Percentiles rank a stretch among this genome's conserved stretches.
These are phyloP conservation scores for Hortiboletus rubellus DNA, from an alignment of 1,284 basidiomycete genomes.

Conservation along the genomic window DNA sequence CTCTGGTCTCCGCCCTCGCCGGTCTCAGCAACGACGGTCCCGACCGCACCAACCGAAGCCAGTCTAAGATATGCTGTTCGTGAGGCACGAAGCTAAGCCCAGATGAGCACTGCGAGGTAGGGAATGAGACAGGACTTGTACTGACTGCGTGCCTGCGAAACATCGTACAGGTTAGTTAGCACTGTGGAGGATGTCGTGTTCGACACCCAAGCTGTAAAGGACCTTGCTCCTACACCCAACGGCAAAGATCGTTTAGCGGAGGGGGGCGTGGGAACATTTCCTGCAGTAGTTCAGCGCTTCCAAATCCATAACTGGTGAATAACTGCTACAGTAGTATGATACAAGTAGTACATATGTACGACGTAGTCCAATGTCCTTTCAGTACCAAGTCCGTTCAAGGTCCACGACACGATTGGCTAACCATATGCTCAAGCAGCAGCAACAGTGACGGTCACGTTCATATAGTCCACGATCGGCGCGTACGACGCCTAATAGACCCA, in stretches of 20 bases:
- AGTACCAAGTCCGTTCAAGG: not conserved
- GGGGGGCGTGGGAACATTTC: conserved; percentile 13
- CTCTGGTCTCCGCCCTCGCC: conserved; percentile 3
- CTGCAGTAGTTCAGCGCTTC: no score
- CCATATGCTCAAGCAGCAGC: not conserved
- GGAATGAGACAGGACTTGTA: not conserved
- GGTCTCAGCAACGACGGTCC: conserved; percentile 15
- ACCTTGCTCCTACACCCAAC: not conserved
- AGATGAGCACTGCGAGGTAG: not conserved
- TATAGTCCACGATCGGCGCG: conserved; percentile 21
- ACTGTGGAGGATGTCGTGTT: conserved; percentile 4
- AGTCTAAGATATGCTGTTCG: conserved; percentile 18
- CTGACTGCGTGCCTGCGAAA: conserved; percentile 29
- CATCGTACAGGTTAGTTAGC: conserved; percentile 10
- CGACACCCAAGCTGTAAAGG: not conserved
- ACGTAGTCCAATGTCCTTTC: not conserved
- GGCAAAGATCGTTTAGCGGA: conserved; percentile 13
- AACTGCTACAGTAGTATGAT: not conserved
- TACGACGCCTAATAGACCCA: conserved; percentile 17
- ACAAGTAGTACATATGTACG: not conserved
- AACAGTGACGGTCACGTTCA: conserved; percentile 25
- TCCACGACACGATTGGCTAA: not conserved
- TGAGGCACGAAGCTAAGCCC: conserved; percentile 26
- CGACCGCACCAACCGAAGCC: conserved; percentile 17
- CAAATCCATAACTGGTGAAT: no score